Evolutionary conservation across 257 asterid genomes (phyloP), one percentile per base, ranked within the genome.

Genomic region (Nicotiana benthamiana): DNA sequence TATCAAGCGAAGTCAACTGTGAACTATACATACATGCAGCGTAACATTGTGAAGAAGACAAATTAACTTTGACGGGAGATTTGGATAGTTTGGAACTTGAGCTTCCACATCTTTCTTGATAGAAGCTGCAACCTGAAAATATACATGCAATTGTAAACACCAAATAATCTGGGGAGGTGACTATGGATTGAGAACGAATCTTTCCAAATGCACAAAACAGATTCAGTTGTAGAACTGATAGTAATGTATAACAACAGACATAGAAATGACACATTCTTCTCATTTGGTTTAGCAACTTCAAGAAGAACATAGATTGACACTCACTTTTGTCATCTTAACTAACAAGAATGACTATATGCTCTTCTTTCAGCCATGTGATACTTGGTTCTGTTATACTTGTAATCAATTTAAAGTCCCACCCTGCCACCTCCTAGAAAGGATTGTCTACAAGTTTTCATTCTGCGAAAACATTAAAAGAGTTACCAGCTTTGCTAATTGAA

Each of bases 41-140:
- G 98, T 96, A 74, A 96, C 98, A 80, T 87, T 94, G 87, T 94
- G 97, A 75, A 94, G 95, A 89, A 90, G 83, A 87, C 99, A 96
- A 43, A 94, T 88, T 85, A 96, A 80, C 87, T 92, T 94, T 32
- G 99, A 88, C 34, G 99, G 97, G 80, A 96, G 98, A 86, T 94
- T 96, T 59, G 98, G 97, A 86, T 96, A 96, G 83, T 91, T 94
- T 18, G 99, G 99, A 80, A 95, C 87, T 64, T 79, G 82, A 40
- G 92, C 80, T 27, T 94, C 98, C 7, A 92, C 91, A 82, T 92
- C 93, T 86, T 92, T 96, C 85, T 92, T 95, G 97, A 94, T 96
- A n/a, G 99, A 96, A 24, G 97, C 97, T 36, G 98, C 98, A 75
- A 96, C 99, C 99, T 96, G 89, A 59, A 84, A 13, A 26, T 32